Evolutionary conservation across 148 eudicot genomes (phyloP), one percentile per base, ranked within the genome.

Genomic region (Rhododendron kiyosumense): DNA sequence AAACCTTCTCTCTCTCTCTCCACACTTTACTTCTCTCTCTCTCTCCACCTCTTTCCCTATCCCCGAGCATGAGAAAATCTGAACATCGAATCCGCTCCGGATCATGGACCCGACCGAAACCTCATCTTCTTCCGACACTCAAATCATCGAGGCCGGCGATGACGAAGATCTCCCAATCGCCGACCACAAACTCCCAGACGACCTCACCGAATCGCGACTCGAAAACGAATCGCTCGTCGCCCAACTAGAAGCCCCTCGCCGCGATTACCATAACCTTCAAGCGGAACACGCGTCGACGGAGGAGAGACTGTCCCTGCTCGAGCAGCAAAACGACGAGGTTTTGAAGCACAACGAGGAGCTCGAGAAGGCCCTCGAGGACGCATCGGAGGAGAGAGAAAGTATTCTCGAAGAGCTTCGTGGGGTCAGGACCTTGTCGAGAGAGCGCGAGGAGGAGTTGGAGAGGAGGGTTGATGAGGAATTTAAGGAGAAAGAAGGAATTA

Each of bases 311-410:
- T 79, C 84, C 52, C 78, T 15, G 82, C 73, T 83, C 43, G 86
- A 85, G 57, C 85, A 87, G 52, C 84, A 87, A 24, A 78, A 88
- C 52, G 88, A 88, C 48, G 89, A 91, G 48, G 83, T 89, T 46
- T 81, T 80, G 81, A 43, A 34, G 84, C 83, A n/a, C 87, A 80
- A 84, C 73, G 22, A 45, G 30, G 91, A 88, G 17, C 85, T 77
- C 41, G 76, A 48, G 30, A 26, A 43, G 85, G 67, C 65, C 74
- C 24, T 84, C 52, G 91, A 85, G 67, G 91, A 87, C 85, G 81
- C 89, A 5, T 45, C 78, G 36, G 51, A 46, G 36, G 90, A 86
- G 73, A 91, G 89, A 57, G 92, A 91, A 43, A 80, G 88, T 52
- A 41, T 91, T 5, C 82, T 88, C 80, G 84, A 85, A 5, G 87